Percentiles rank a stretch among this genome's conserved stretches.
Evolutionary conservation across 768 basidiomycete species (phyloP).

Genomic region (Hypholoma sublateritium): DNA sequence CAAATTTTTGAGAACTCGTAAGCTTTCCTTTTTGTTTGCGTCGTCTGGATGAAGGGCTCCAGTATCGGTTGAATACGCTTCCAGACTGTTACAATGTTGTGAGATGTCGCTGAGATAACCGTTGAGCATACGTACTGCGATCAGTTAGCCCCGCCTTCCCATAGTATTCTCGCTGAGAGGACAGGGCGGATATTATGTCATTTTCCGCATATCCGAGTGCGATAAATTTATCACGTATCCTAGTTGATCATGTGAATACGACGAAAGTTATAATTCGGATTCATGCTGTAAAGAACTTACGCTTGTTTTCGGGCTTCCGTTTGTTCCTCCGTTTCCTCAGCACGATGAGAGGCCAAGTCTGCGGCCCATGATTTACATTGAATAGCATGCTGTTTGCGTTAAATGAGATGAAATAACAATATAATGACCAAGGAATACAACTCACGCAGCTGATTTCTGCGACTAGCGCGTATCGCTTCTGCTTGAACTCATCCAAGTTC

Average conservation of each 20-base stretch:
- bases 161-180: neutral
- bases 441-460: neutral
- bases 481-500: neutral
- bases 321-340: neutral
- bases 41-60: neutral
- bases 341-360: neutral
- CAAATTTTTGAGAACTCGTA: neutral
- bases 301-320: neutral
- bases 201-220: neutral
- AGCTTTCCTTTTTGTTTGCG: neutral
- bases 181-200: neutral
- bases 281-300: neutral
- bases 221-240: neutral
- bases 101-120: no score
- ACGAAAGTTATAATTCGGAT: neutral
- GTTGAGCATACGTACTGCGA: neutral
- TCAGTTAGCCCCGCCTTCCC: neutral
- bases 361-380: neutral
- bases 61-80: no score
- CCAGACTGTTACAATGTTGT: no score
- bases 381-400: neutral
- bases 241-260: neutral
- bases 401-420: no score
- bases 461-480: neutral
- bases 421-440: neutral